Percentiles rank a stretch among this genome's conserved stretches.
phyloP scores from a whole-genome alignment of 2,329 filamentous ascomycete species.

The Ophiocordyceps camponoti-saundersi region DNA sequence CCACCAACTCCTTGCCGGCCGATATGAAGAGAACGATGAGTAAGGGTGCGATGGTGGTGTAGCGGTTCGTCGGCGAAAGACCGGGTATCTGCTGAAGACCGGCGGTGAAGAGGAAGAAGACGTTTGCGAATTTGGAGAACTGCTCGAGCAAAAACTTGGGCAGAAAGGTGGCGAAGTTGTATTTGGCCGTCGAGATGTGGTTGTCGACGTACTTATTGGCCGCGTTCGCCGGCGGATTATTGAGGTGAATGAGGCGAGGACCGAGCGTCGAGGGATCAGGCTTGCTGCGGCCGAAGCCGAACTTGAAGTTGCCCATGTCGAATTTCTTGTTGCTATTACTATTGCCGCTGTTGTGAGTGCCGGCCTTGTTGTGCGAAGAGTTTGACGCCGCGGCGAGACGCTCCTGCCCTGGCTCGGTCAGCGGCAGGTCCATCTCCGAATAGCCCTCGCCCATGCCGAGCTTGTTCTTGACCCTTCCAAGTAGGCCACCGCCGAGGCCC shows the following conservation, averaged over 20 bases:
- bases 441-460: slow-evolving; percentile 78
- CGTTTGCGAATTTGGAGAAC: slow-evolving; percentile 96
- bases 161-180: slow-evolving; percentile 82
- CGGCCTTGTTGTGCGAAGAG: slow-evolving; percentile 1
- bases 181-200: slow-evolving; percentile 94
- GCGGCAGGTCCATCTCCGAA: slow-evolving; percentile 93
- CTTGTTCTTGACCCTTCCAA: slow-evolving; percentile 79
- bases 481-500: slow-evolving; percentile 67
- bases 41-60: slow-evolving; percentile 92
- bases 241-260: slow-evolving; percentile 83
- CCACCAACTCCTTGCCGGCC: slow-evolving; percentile 82
- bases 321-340: slow-evolving; percentile 39
- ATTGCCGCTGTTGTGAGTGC: slow-evolving; percentile 5
- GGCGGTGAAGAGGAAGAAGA: slow-evolving; percentile 98
- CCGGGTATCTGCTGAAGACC: slow-evolving; percentile 87
- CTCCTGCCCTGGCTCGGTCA: slow-evolving; percentile 56
- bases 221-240: slow-evolving; percentile 86
- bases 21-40: slow-evolving; percentile 85
- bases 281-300: slow-evolving; percentile 73
- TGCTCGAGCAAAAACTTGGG: slow-evolving; percentile 97
- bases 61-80: slow-evolving; percentile 86
- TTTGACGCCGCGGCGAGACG: slow-evolving; percentile 5
- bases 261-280: slow-evolving; percentile 81
- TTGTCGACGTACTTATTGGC: slow-evolving; percentile 88
- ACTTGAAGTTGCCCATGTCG: slow-evolving; percentile 68